Conservation (phyloP, 2,329 filamentous ascomycete species). For the Didymella keratinophila region DNA sequence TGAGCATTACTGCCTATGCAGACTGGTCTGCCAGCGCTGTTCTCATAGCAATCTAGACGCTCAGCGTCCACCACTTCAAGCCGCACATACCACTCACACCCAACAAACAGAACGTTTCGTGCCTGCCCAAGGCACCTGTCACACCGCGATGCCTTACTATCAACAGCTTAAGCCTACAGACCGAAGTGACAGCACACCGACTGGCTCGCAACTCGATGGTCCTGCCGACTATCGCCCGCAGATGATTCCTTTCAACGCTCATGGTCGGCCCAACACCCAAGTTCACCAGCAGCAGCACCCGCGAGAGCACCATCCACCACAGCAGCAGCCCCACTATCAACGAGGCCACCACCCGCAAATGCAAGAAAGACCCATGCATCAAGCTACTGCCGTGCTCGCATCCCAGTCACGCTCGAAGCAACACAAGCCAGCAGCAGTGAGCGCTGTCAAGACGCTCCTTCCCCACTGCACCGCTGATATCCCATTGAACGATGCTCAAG, state of each 20-base stretch:
- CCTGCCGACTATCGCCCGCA: conserved; percentile 11
- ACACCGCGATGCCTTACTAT: neutral
- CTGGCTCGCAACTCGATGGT: conserved; percentile 13
- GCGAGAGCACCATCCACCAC: neutral
- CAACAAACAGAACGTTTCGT: neutral
- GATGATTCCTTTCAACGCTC: neutral
- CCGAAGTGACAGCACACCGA: neutral
- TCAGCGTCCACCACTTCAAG: neutral
- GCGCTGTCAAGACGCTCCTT: conserved; percentile 34
- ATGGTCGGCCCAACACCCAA: neutral
- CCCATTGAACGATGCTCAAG: conserved; percentile 34
- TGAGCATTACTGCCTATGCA: neutral
- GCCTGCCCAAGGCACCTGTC: neutral
- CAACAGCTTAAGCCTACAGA: neutral
- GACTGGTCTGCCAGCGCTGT: neutral
- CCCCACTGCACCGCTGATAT: conserved; percentile 41
- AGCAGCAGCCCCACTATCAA: neutral
- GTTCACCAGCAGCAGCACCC: neutral
- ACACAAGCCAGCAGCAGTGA: conserved; percentile 1
- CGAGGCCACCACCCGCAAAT: neutral
- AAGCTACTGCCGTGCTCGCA: neutral
- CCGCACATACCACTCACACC: neutral
- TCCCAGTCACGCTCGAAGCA: neutral
- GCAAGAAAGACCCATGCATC: neutral
- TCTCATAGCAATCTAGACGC: neutral